Evolutionary conservation across 2,329 filamentous ascomycete species (phyloP).

Genomic region (Fusarium sp.): DNA sequence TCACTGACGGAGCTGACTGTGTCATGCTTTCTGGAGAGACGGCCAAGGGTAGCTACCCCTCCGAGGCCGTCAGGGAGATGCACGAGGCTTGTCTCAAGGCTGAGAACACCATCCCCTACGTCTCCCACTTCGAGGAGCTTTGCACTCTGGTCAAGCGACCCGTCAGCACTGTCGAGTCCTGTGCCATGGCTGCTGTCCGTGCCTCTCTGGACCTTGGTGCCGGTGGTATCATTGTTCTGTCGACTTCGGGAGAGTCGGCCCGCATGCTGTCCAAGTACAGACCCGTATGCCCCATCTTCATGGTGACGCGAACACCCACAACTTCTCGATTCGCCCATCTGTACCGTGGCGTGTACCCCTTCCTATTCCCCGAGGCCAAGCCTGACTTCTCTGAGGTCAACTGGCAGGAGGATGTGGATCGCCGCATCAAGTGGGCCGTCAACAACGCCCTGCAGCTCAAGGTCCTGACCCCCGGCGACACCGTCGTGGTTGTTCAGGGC

Average conservation of each 20-base stretch:
- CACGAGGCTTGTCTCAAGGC: slow-evolving; percentile 96
- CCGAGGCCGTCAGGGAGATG: slow-evolving; percentile 96
- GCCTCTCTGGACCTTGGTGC: slow-evolving; percentile 96
- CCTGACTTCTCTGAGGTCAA: slow-evolving; percentile 92
- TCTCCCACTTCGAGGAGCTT: slow-evolving; percentile 96
- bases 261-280: slow-evolving; percentile 98
- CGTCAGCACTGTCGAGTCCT: slow-evolving; percentile 89
- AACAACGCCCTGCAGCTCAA: slow-evolving; percentile 85
- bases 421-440: slow-evolving; percentile 97
- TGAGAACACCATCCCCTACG: slow-evolving; percentile 97
- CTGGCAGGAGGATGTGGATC: slow-evolving; percentile 99
- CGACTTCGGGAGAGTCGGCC: slow-evolving; percentile 94
- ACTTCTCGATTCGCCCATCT: slow-evolving; percentile 93
- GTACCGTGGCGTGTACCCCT: slow-evolving; percentile 98
- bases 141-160: slow-evolving; percentile 85
- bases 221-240: slow-evolving; percentile 94
- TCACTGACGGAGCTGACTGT: slow-evolving; percentile 97
- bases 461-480: slow-evolving; percentile 78
- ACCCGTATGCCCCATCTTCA: slow-evolving; percentile 98
- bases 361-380: slow-evolving; percentile 93
- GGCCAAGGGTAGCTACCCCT: slow-evolving; percentile 95
- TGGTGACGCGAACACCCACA: slow-evolving; percentile 90
- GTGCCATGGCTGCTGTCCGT: slow-evolving; percentile 96
- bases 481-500: slow-evolving; percentile 86
- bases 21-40: slow-evolving; percentile 99